A percentile compares a stretch with the other conserved stretches of the same genome.
Evolutionary conservation across 805 yeast species (phyloP).

Genomic region (Candida insectalens): DNA sequence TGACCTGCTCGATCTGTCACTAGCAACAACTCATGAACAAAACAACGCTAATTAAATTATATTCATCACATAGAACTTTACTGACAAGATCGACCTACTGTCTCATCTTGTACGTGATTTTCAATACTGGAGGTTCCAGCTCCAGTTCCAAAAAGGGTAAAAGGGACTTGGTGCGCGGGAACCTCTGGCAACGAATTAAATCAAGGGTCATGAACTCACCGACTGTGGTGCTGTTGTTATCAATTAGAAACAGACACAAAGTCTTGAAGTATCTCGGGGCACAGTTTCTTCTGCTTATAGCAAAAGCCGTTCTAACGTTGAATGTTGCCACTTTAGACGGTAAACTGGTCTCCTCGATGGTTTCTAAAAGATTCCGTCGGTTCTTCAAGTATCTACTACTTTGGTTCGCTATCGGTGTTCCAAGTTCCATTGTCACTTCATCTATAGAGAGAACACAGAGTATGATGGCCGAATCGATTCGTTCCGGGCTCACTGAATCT

Average conservation of each 20-base stretch:
- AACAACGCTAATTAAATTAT: too few relatives aligned
- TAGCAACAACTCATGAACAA: too few relatives aligned
- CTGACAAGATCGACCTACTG: slow-evolving; percentile 15
- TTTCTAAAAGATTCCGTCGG: slow-evolving; percentile 54
- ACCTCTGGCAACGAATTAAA: slow-evolving; percentile 2
- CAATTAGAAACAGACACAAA: slow-evolving; percentile 5
- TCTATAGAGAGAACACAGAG: slow-evolving; percentile 52
- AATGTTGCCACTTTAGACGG: slow-evolving; percentile 87
- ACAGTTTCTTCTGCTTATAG: slow-evolving; percentile 51
- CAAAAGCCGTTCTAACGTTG: slow-evolving; percentile 66
- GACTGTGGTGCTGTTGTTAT: slow-evolving; percentile 9
- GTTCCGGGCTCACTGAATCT: slow-evolving; percentile 54
- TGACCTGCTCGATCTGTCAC: too few relatives aligned
- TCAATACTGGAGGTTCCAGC: slow-evolving; percentile 17
- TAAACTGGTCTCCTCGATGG: slow-evolving; percentile 68
- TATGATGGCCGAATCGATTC: slow-evolving; percentile 46
- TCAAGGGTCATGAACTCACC: too few relatives aligned
- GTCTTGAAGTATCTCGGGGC: slow-evolving; percentile 24
- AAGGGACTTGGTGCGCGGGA: not conserved
- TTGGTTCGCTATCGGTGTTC: slow-evolving; percentile 83
- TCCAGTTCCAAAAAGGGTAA: slow-evolving; percentile 1
- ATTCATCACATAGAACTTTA: too few relatives aligned
- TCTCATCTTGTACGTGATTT: slow-evolving; percentile 15
- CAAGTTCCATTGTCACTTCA: slow-evolving; percentile 75
- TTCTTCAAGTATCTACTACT: slow-evolving; percentile 54